phyloP scores from a whole-genome alignment of 345 rosid species.

The Geranium brycei region DNA sequence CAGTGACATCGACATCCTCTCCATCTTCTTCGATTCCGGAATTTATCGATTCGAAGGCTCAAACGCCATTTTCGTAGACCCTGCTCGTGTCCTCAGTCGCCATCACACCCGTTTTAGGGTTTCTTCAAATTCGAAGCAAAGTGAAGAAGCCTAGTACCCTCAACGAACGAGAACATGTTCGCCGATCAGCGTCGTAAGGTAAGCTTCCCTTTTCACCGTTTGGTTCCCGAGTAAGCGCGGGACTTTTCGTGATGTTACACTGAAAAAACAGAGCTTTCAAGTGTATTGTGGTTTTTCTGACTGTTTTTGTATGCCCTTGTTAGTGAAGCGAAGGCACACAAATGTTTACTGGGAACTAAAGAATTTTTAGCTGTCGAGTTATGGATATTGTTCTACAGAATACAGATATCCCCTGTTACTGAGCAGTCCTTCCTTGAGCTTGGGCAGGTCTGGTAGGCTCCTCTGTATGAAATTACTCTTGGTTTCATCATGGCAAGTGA shows the following conservation, averaged over 20 bases:
- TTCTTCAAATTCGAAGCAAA: constrained; percentile 59
- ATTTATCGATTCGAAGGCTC: constrained; percentile 34
- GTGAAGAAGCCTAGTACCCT: constrained; percentile 18
- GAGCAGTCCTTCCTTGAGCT: constrained; percentile 48
- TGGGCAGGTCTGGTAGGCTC: constrained; percentile 69
- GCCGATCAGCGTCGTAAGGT: constrained; percentile 65
- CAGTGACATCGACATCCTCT: constrained; percentile 9
- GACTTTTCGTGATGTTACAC: neutral
- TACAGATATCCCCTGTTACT: neutral
- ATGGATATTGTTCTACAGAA: constrained; percentile 14
- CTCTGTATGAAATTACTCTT: constrained; percentile 51
- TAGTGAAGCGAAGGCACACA: constrained; percentile 37
- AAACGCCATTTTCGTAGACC: constrained; percentile 42
- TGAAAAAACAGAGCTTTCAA: no score
- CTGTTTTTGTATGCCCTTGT: constrained; percentile 13
- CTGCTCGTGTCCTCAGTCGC: constrained; percentile 54
- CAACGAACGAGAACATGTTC: constrained; percentile 47
- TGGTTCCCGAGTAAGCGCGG: neutral
- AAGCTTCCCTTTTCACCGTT: constrained; percentile 1
- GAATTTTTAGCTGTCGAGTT: constrained; percentile 37
- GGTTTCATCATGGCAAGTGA: constrained; percentile 10
- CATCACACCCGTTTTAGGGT: constrained; percentile 43
- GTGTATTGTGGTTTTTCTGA: neutral
- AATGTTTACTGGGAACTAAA: constrained; percentile 24
- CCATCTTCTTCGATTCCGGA: constrained; percentile 34